Evolutionary conservation across 2,329 filamentous ascomycete species (phyloP).

Genomic region (Thielaviopsis punctulata): DNA sequence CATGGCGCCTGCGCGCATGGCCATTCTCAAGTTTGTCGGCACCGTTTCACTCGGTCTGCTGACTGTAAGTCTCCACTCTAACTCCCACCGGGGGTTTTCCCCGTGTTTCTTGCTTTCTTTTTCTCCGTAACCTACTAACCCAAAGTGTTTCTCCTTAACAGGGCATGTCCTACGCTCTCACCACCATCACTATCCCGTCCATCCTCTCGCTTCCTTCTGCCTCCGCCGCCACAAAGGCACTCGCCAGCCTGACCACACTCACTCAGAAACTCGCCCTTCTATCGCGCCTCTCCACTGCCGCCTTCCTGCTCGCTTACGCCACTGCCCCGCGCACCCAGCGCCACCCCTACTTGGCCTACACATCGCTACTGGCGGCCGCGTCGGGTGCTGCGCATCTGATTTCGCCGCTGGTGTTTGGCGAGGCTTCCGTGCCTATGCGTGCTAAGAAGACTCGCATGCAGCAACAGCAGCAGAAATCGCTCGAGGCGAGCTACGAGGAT

Average conservation of each 20-base stretch:
- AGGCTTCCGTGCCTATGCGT: constrained; percentile 16
- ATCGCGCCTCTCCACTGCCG: constrained; percentile 48
- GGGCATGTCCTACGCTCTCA: constrained; percentile 80
- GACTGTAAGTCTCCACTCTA: constrained; percentile 44
- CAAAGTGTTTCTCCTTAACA: constrained; percentile 21
- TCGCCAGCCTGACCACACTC: constrained; percentile 46
- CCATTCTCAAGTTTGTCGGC: constrained; percentile 80
- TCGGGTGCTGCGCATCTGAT: constrained; percentile 37
- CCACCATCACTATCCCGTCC: constrained; percentile 59
- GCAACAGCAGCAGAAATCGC: constrained; percentile 16
- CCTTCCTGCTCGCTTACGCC: constrained; percentile 61
- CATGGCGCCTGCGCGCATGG: constrained; percentile 54
- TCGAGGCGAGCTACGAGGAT: constrained; percentile 60
- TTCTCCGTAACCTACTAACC: not conserved
- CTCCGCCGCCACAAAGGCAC: constrained; percentile 49
- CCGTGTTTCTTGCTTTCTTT: not conserved
- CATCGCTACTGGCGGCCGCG: constrained; percentile 48
- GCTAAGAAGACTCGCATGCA: constrained; percentile 15
- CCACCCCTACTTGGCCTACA: constrained; percentile 86
- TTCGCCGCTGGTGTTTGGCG: constrained; percentile 26
- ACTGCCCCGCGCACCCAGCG: constrained; percentile 57
- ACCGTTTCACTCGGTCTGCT: constrained; percentile 75
- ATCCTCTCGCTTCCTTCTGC: constrained; percentile 69
- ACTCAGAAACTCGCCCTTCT: constrained; percentile 52
- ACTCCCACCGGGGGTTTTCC: not conserved